Evolutionary conservation across 176 grass and related monocot species (phyloP).

Genomic region (Pharus latifolius): DNA sequence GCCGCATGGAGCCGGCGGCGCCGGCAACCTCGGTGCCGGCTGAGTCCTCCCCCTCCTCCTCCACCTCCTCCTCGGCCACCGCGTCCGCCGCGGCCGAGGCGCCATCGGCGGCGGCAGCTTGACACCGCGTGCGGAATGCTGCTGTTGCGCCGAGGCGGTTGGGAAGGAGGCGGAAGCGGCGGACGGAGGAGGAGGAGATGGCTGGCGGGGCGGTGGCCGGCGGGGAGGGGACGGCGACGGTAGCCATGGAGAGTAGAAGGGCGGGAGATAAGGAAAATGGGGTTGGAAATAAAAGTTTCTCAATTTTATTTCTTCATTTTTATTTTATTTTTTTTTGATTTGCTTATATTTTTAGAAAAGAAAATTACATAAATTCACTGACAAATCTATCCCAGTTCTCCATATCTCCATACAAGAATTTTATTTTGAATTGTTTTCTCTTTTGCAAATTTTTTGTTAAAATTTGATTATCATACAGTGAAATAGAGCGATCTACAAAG

Average conservation of each 20-base stretch:
- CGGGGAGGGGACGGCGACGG: slow-evolving; percentile 21
- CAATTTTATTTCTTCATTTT: not conserved
- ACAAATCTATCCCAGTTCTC: too few species aligned
- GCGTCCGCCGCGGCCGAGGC: slow-evolving; percentile 3
- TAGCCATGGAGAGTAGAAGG: slow-evolving; percentile 21
- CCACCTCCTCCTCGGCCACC: not conserved
- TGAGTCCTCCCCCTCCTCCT: slow-evolving; percentile 4
- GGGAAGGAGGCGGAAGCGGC: not conserved
- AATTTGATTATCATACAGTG: too few species aligned
- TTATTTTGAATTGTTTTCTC: too few species aligned
- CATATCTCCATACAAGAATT: too few species aligned
- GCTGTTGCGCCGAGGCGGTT: not conserved
- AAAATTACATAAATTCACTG: too few species aligned
- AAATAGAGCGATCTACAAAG: too few species aligned
- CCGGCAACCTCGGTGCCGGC: slow-evolving; percentile 19
- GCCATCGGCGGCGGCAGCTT: slow-evolving; percentile 30
- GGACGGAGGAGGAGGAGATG: not conserved
- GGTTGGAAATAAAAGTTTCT: slow-evolving; percentile 37
- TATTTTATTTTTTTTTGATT: not conserved
- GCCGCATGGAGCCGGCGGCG: slow-evolving; percentile 31
- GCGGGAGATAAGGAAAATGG: slow-evolving; percentile 51
- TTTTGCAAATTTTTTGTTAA: too few species aligned
- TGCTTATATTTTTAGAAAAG: not conserved
- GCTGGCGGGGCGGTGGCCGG: not conserved
- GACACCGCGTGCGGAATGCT: slow-evolving; percentile 16